Evolutionary conservation across 148 eudicot species (phyloP).

Genomic region (Rhododendron simsii): DNA sequence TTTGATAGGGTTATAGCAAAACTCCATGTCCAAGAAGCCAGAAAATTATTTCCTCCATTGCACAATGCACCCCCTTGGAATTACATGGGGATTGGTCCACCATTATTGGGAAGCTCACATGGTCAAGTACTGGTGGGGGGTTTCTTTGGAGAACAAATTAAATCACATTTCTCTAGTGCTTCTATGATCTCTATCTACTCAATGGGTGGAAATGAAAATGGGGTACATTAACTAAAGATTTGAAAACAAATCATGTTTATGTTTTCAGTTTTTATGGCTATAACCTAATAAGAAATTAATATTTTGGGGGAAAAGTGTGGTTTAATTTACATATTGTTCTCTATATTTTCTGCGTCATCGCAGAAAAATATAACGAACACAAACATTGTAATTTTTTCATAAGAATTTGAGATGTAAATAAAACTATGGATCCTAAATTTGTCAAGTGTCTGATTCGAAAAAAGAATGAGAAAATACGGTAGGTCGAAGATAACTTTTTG

Average conservation of each 20-base stretch:
- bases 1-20: constrained; percentile 11
- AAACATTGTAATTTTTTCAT: no score
- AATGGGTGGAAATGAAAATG: not conserved
- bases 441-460: no score
- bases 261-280: not conserved
- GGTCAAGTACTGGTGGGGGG: constrained; percentile 2
- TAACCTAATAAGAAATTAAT: not conserved
- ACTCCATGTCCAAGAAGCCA: constrained; percentile 24
- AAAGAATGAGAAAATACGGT: no score
- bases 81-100: constrained; percentile 13
- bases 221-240: not conserved
- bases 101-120: constrained; percentile 5
- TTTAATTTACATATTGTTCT: not conserved
- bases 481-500: no score
- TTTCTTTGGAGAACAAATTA: not conserved
- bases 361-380: not conserved
- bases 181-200: not conserved
- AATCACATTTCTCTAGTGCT: not conserved
- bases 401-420: no score
- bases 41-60: not conserved
- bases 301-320: not conserved
- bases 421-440: no score
- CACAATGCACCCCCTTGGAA: constrained; percentile 10
- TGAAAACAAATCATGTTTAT: not conserved
- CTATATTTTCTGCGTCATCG: not conserved